These are phyloP conservation scores for Periconia sp. DNA, from an alignment of 2,329 filamentous ascomycete species.

Conservation along the genomic window DNA sequence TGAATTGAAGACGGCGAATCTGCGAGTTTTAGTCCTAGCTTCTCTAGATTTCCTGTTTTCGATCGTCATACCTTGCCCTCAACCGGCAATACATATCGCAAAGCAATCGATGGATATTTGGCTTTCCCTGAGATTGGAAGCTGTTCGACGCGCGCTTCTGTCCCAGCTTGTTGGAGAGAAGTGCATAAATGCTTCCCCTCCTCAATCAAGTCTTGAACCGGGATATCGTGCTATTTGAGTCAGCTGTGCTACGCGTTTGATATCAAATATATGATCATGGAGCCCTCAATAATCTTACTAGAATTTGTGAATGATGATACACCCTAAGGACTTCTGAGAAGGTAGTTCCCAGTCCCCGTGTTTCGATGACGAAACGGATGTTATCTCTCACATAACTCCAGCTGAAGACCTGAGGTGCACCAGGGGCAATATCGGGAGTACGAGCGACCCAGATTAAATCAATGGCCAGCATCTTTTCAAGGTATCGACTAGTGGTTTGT, in stretches of 20 bases:
- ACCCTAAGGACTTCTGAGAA: constrained; percentile 43
- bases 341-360: constrained; percentile 21
- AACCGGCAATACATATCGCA: constrained; percentile 43
- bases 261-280: background rate
- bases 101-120: constrained; percentile 42
- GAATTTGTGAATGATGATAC: constrained; percentile 42
- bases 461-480: constrained; percentile 28
- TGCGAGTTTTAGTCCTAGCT: constrained; percentile 19
- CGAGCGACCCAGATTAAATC: constrained; percentile 34
- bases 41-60: background rate
- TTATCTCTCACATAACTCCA: constrained; percentile 40
- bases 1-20: constrained; percentile 50
- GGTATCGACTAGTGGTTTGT: no score
- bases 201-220: constrained; percentile 23
- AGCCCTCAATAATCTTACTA: constrained; percentile 40
- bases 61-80: constrained; percentile 30
- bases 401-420: constrained; percentile 22
- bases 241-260: background rate
- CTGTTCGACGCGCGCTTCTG: constrained; percentile 40
- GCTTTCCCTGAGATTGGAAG: constrained; percentile 49
- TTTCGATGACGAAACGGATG: constrained; percentile 37
- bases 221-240: constrained; percentile 10
- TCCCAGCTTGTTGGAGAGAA: constrained; percentile 23
- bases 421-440: constrained; percentile 33
- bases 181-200: constrained; percentile 20